Evolutionary conservation across 345 rosid species (phyloP).

Genomic region (Adansonia digitata): DNA sequence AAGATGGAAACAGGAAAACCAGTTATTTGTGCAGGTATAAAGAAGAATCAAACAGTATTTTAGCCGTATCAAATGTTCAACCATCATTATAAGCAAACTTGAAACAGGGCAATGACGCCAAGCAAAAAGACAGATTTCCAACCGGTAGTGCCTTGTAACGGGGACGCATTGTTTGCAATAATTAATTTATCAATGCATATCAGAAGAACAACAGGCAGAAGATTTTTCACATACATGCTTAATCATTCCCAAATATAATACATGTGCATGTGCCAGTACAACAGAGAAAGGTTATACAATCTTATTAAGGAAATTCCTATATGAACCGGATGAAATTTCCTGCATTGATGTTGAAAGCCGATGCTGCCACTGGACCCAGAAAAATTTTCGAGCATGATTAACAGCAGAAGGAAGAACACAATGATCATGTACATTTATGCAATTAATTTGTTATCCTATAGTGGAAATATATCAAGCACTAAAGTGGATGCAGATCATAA

Average conservation of each 20-base stretch:
- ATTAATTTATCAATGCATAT: not conserved
- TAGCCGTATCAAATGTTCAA: not conserved
- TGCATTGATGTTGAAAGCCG: not conserved
- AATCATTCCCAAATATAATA: not conserved
- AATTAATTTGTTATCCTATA: not conserved
- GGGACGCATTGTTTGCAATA: not conserved
- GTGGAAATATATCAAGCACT: not conserved
- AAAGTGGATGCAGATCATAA: not conserved
- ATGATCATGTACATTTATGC: not conserved
- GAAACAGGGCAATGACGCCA: not conserved
- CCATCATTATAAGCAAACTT: not conserved
- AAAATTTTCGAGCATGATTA: not conserved
- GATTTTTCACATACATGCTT: not conserved
- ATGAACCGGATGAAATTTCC: not conserved
- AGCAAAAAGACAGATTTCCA: not conserved
- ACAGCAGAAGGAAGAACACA: not conserved
- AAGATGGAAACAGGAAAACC: not conserved
- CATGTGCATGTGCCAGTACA: not conserved
- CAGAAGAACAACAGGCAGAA: no score
- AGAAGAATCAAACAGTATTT: not conserved
- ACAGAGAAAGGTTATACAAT: not conserved
- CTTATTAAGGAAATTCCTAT: not conserved
- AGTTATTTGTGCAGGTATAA: not conserved
- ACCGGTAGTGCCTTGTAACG: not conserved
- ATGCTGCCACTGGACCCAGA: not conserved